Conservation (phyloP, 2,329 filamentous ascomycete genomes). For the Alternaria arborescens region DNA sequence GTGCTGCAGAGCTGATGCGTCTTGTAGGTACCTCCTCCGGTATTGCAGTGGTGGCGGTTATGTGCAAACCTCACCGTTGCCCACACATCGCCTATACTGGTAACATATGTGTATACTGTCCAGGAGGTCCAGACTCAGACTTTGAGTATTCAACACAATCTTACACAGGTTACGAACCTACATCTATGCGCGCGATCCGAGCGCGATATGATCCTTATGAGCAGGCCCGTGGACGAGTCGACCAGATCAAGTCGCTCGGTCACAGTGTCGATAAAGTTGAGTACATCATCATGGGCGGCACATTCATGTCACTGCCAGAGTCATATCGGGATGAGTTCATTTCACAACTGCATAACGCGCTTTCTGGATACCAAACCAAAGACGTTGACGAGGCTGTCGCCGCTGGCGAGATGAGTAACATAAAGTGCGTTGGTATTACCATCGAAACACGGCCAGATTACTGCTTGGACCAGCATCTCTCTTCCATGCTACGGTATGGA, state of each 20-base stretch:
- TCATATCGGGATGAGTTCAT: slow-evolving; percentile 94
- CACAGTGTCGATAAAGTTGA: slow-evolving; percentile 99
- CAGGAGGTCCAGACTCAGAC: slow-evolving; percentile 95
- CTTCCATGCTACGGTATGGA: slow-evolving; percentile 96
- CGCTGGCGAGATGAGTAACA: slow-evolving; percentile 93
- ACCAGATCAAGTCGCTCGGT: slow-evolving; percentile 93
- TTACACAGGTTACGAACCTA: slow-evolving; percentile 98
- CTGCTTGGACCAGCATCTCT: slow-evolving; percentile 93
- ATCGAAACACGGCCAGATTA: slow-evolving; percentile 98
- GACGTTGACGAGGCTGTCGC: slow-evolving; percentile 96
- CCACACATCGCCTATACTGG: slow-evolving; percentile 98
- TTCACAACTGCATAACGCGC: slow-evolving; percentile 92
- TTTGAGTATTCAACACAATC: slow-evolving; percentile 99
- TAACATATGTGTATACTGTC: slow-evolving; percentile 99
- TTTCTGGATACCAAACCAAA: slow-evolving; percentile 93
- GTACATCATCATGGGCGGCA: slow-evolving; percentile 99
- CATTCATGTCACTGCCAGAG: slow-evolving; percentile 94
- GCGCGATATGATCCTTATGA: slow-evolving; percentile 98
- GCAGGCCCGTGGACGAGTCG: slow-evolving; percentile 92
- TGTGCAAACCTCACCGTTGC: slow-evolving; percentile 98
- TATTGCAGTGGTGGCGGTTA: slow-evolving; percentile 97
- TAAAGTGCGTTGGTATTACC: slow-evolving; percentile 98
- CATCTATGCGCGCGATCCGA: slow-evolving; percentile 96
- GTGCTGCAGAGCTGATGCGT: slow-evolving; percentile 5
- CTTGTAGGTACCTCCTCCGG: slow-evolving; percentile 85